Base-by-base conservation (phyloP, 2,329 filamentous ascomycete species). In the Stagonosporopsis cucurbitacearum region DNA sequence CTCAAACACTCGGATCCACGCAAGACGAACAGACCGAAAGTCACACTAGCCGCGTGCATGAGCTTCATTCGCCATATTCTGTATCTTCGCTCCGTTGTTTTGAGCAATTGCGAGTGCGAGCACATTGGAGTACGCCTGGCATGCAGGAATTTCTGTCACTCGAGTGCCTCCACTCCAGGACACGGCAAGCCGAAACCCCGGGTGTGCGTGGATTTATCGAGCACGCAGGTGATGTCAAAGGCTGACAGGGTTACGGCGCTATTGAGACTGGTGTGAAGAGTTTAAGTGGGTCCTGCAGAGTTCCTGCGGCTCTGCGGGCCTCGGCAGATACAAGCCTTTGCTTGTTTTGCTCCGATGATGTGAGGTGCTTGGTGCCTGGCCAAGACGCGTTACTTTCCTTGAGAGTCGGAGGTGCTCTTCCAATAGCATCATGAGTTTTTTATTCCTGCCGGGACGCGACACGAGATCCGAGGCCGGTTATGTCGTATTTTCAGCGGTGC, bases 211-310 rank as follows among this genome's bases (percentile, higher is more conserved):
- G 57, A 58, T 41, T 53, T 57, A 48, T 55, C 50, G 54, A 32
- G 54, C 36, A 57, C 25, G 58, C 54, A 60, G 58, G 53, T 59
- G 58, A 55, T 49, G 58, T 46, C 49, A 59, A 59, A 59, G 53
- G 41, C 30, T 20, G 41, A 33, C 45, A 40, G 36, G 41, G 51
- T 50, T 49, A 47, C 52, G 43, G 40, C 60, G 58, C 60, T 63
- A 64, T 58, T 12, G 33, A 40, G 30, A 36, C 30, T 46, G 53
- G 53, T 17, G 25, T 26, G 40, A 17, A 25, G 36, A 25, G 42
- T 46, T 40, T 37, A 23, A 30, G 53, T 48, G 37, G 46, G 39
- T 7, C 43, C 17, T 23, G 36, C 33, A 33, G 39, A 20, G 17
- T 35, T 42, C 40, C 40, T 55, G 56, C 53, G 59, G 56, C 56